Evolutionary conservation across 768 basidiomycete genomes (phyloP), one percentile per base, ranked within the genome.

Genomic region (Suillus decipiens): DNA sequence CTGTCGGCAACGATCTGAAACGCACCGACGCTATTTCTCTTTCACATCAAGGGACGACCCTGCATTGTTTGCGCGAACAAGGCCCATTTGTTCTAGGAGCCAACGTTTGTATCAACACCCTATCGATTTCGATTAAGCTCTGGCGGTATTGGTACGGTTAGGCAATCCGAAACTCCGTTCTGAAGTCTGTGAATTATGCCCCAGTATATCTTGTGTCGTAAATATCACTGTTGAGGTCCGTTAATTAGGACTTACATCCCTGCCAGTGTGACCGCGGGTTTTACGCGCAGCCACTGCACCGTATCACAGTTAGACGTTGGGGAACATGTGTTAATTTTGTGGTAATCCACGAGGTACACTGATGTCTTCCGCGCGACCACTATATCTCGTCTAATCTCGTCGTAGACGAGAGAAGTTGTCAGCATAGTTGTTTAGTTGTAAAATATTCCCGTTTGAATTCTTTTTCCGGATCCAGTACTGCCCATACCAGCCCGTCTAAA

Each of bases 261-360:
- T 57, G 28, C 28, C 28, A 28, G 28, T 28, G 45, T 68, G 42
- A 22, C 70, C 70, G 72, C 72, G 67, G 72, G 62, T 72, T 72
- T 39, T 64, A 54, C 66, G 63, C 66, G 67, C 66, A 58, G 34
- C 36, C 48, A 64, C 50, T 28, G n/a, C 48, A 64, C 50, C 33
- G n/a, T 45, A 55, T 61, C 53, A 9, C 33, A 51, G 60, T 53
- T 47, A 43, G 63, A 36, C 57, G 48, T 37, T 33, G 19, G 31
- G 22, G 15, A 62, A 53, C 63, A 60, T 43, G 51, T 6, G 50
- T 60, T 31, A 45, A 28, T 63, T 22, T 39, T 41, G 43, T 39
- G 36, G 51, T 31, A 56, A 37, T 53, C 56, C 62, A 64, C 31
- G 64, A 65, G 63, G 64, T 37, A 42, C 22, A 48, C 37, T 57